A percentile compares a stretch with the other conserved stretches of the same genome.
phyloP scores from a whole-genome alignment of 1,284 basidiomycete species.

The Ganoderma leucocontextum region DNA sequence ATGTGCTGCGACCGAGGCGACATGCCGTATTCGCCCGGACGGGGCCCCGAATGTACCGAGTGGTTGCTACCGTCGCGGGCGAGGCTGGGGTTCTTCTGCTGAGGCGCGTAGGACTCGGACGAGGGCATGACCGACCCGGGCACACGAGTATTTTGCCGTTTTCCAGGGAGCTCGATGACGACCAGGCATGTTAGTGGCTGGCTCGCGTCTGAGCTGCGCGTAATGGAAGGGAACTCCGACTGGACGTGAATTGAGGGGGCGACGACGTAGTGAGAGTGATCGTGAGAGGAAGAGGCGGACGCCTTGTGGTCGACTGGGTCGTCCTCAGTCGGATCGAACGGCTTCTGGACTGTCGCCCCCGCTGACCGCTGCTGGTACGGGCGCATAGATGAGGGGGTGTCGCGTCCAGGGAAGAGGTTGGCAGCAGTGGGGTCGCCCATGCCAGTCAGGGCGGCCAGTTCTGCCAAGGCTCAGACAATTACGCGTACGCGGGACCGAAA shows the following conservation, averaged over 20 bases:
- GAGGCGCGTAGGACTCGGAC: conserved; percentile 49
- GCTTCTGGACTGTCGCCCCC: conserved; percentile 47
- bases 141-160: conserved; percentile 62
- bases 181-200: conserved; percentile 92
- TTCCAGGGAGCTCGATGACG: conserved; percentile 85
- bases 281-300: conserved; percentile 49
- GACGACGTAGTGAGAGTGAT: conserved; percentile 74
- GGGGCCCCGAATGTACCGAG: conserved; percentile 34
- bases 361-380: conserved; percentile 42
- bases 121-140: conserved; percentile 65
- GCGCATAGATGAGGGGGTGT: conserved; percentile 55
- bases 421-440: conserved; percentile 72
- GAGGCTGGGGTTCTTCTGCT: conserved; percentile 23
- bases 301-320: conserved; percentile 79
- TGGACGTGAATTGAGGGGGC: conserved; percentile 89
- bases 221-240: conserved; percentile 86
- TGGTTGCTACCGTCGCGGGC: conserved; percentile 31
- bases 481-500: conserved; percentile 1
- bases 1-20: conserved; percentile 32
- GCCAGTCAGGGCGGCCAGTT: conserved; percentile 89
- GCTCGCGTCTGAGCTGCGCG: conserved; percentile 73
- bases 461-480: conserved; percentile 49
- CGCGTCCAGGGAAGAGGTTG: conserved; percentile 72
- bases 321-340: conserved; percentile 77
- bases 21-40: conserved; percentile 34